These are phyloP conservation scores for Phytophthora sansomeana DNA, from an alignment of 352 stramenopile species.

Conservation along the genomic window DNA sequence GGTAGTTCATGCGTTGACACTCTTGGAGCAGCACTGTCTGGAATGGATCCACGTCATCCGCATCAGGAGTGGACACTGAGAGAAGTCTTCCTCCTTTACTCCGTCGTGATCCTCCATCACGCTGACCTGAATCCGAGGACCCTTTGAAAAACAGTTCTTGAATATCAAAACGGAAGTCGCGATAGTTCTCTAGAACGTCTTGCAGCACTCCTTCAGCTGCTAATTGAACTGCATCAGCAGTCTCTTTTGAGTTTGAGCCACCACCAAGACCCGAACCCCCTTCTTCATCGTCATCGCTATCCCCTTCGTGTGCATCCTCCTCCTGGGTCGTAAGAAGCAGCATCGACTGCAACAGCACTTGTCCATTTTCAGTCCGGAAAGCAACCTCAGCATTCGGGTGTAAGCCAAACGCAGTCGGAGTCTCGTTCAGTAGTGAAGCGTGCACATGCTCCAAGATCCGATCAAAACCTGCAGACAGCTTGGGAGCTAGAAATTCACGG, in stretches of 20 bases:
- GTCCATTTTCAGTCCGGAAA: constrained; percentile 89
- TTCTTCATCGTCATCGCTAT: constrained; percentile 48
- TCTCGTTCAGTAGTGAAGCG: constrained; percentile 77
- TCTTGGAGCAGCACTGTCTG: constrained; percentile 93
- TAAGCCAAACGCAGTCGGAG: constrained; percentile 89
- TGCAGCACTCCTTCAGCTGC: constrained; percentile 88
- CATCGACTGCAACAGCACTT: constrained; percentile 81
- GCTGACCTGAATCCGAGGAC: constrained; percentile 39
- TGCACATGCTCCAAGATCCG: constrained; percentile 92
- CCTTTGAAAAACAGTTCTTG: constrained; percentile 80
- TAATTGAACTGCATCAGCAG: constrained; percentile 72
- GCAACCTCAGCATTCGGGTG: constrained; percentile 95
- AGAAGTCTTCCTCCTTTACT: constrained; percentile 46
- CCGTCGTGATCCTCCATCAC: constrained; percentile 21
- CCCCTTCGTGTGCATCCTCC: constrained; percentile 39
- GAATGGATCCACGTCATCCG: constrained; percentile 90
- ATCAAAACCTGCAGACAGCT: constrained; percentile 75
- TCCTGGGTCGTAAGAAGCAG: constrained; percentile 73
- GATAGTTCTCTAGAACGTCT: constrained; percentile 92
- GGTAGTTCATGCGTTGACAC: constrained; percentile 88
- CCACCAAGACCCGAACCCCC: constrained; percentile 14
- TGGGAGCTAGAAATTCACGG: constrained; percentile 76
- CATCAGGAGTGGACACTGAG: constrained; percentile 42
- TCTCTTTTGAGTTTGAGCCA: constrained; percentile 42
- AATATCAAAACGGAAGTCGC: constrained; percentile 88